phyloP scores from a whole-genome alignment of 768 basidiomycete genomes.

The Boletus sp. region DNA sequence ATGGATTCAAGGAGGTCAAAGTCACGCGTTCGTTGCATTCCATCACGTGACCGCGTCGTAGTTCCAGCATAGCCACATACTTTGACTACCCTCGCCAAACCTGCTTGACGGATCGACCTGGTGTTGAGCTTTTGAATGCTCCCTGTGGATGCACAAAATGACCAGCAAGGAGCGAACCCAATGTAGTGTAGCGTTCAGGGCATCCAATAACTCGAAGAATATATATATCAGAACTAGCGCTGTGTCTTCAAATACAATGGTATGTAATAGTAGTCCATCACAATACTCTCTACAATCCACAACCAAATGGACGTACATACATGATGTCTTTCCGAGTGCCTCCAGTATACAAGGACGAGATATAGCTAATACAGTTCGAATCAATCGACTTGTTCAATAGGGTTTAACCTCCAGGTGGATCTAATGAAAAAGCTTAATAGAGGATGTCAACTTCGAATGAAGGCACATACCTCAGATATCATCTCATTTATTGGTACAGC shows the following conservation, averaged over 20 bases:
- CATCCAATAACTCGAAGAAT: not conserved
- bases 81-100: too few relatives aligned
- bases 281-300: not conserved
- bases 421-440: constrained; percentile 7
- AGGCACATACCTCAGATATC: constrained; percentile 26
- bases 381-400: constrained; percentile 22
- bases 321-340: not conserved
- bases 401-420: constrained; percentile 29
- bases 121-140: too few relatives aligned
- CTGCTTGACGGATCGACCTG: too few relatives aligned
- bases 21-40: constrained; percentile 19
- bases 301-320: constrained; percentile 4
- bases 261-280: not conserved
- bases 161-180: too few relatives aligned
- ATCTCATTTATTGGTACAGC: constrained; percentile 26
- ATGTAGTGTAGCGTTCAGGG: not conserved
- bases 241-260: not conserved
- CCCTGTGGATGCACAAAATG: too few relatives aligned
- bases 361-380: constrained; percentile 10
- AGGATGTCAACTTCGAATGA: not conserved
- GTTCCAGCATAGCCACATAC: too few relatives aligned
- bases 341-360: not conserved
- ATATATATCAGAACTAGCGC: not conserved
- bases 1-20: not conserved
- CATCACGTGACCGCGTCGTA: constrained; percentile 27